Base-by-base conservation (phyloP, 441 rosid species). In the Arabidopsis lyrata region DNA sequence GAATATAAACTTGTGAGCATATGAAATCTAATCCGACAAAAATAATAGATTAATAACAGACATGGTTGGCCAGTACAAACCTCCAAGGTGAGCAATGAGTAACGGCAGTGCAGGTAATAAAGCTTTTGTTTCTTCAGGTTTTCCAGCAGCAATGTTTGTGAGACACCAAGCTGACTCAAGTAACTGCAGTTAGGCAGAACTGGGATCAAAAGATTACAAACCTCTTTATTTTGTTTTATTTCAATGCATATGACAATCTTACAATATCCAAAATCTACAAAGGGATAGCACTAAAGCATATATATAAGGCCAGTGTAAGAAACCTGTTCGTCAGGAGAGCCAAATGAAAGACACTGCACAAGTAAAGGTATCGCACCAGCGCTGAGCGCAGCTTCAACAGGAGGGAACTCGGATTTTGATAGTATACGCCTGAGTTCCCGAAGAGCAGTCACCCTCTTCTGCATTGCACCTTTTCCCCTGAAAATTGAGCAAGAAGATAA, bases 141-240 rank as follows among this genome's bases (percentile, higher is more conserved):
- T 84, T 80, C 98, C 99, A 29, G 98, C 96, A 20, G 99, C 99
- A 5, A 95, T 95, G 72, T 95, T 95, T 72, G 97, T 95, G 52
- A 95, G 96, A 80, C 99, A 89, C 98, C 97, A 89, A 63, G 98
- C 97, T 66, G 96, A 88, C 88, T 92, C 98, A 69, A 95, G 93
- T 81, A 95, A 89, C 98, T 95, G 91, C 78, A 80, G 77, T 66
- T 45, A 73, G 52, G 44, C 12, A 68, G 54, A 73, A 76, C 31
- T 27, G n/a, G 47, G 35, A 47, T 42, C 32, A 63, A 71, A 32
- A 31, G 14, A 48, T 49, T 24, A 15, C 56, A 62, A 72, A 29
- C 8, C 10, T 29, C 52, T 50, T 58, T 29, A 56, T 44, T 35
- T 34, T 36, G 2, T 54, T 60, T 29, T 45, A 47, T 55, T 62